Evolutionary conservation across 75 land plant genomes (phyloP), one percentile per base, ranked within the genome.

Genomic region (Picea sitchensis): DNA sequence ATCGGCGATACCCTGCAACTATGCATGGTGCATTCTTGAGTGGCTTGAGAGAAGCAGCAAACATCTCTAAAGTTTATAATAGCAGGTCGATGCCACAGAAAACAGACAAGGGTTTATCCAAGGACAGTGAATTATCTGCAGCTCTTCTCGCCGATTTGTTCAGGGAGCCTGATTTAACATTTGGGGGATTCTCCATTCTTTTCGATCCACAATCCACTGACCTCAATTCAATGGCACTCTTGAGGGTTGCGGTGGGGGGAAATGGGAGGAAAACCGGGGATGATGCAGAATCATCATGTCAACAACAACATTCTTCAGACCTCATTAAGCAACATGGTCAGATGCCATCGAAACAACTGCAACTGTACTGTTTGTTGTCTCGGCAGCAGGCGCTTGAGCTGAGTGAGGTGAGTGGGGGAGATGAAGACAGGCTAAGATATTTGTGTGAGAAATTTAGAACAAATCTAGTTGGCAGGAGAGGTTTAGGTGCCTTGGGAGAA

Each of bases 21-120:
- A 97, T 97, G 99, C 99, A 97, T 84, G 99, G 99, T 20, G 99
- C 99, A 38, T 87, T 88, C 71, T 81, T 97, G 36, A 97, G 99
- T 88, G 99, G 99, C 2, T 77, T 88, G 72, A 87, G 91, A 77
- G 98, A 95, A 75, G 98, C 96, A 32, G 94, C 94, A 14, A 93
- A 93, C 72, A 95, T 95, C 8, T 80, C 87, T 0, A 86, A 89
- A 71, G 87, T 63, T 20, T 88, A 89, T n/a, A 79, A 69, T 58
- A 84, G 79, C 58, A 86, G 91, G 77, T 58, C 77, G 36, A 23
- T 58, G 20, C 41, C 61, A 79, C 85, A 74, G 30, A 82, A 87
- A 62, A 72, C 61, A 73, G 83, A 76, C 2, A 51, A 38, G 75
- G 58, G 73, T 63, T 44, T 79, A 23, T 77, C 81, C 9, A 79